Base-by-base conservation (phyloP, 202 grass and related monocot species). In the Schoenoplectus tabernaemontani region DNA sequence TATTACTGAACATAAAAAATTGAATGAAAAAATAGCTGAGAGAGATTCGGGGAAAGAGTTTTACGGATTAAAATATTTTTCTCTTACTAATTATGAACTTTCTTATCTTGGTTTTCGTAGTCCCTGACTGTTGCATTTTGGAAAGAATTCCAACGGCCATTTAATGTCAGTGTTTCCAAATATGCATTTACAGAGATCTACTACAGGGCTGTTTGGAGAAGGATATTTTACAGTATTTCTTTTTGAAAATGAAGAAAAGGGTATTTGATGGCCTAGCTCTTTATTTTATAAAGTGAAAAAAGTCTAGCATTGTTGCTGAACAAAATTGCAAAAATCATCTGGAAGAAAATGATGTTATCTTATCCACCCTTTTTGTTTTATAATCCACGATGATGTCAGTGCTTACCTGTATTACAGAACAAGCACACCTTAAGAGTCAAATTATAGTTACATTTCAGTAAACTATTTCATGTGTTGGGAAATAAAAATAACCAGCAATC, bases 351-450 rank as follows among this genome's bases (percentile, higher is more conserved):
- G 19, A 78, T 78, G 11, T 61, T 61, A 24, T 39, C 15, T 19
- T 78, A 54, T 19, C 38, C 53, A n/a, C 11, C 61, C 9, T 3
- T 26, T 39, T 59, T 43, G 26, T 23, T 9, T 60, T 60, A 12
- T 50, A 63, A 32, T 79, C 42, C 39, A 44, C 9, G n/a, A 59
- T 62, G 77, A 79, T 46, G 77, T 79, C 77, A 64, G 6, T 32
- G 77, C 58, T 79, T 44, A 44, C 58, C 42, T 77, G 50, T 57
- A 20, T 19, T 12, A 15, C 15, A 58, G 20, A 77, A 32, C 10
- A 53, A 19, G 57, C 22, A 54, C 51, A 54, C 16, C 17, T 9
- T 62, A n/a, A 65, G 33, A 1, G 16, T 39, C 34, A 64, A 32
- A 36, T 37, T 7, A 17, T 16, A 34, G 1, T 3, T 61, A 12